Conservation (phyloP, 1,284 basidiomycete genomes). For the Sanguinoderma infundibulare region DNA sequence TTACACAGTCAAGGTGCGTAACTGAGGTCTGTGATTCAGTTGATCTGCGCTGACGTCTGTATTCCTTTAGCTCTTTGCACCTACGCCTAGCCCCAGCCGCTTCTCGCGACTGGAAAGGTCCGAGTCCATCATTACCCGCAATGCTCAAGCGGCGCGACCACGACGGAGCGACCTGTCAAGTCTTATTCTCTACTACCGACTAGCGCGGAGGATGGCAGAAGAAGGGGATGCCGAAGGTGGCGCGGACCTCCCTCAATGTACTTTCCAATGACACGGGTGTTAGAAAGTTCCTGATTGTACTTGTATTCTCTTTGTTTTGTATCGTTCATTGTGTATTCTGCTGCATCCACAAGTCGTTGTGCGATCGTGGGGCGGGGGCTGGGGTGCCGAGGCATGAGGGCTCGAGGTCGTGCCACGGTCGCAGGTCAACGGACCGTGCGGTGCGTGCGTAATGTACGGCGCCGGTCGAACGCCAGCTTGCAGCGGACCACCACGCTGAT, state of each 20-base stretch:
- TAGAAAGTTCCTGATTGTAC: neutral
- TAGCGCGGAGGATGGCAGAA: conserved; percentile 31
- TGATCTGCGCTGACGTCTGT: conserved; percentile 7
- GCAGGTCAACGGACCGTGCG: conserved; percentile 1
- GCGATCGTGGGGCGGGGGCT: neutral
- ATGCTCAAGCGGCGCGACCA: conserved; percentile 41
- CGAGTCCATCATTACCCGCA: conserved; percentile 57
- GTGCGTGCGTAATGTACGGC: conserved; percentile 15
- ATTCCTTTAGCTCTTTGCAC: conserved; percentile 67
- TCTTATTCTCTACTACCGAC: conserved; percentile 40
- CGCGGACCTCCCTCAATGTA: conserved; percentile 21
- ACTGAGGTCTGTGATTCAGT: neutral
- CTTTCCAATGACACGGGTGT: conserved; percentile 25
- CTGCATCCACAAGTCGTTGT: neutral
- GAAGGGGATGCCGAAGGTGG: conserved; percentile 12
- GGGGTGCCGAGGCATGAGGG: neutral
- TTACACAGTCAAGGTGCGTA: conserved; percentile 78
- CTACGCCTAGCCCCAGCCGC: conserved; percentile 47
- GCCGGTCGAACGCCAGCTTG: conserved; percentile 13
- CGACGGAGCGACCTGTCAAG: conserved; percentile 38
- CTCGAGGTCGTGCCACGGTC: neutral
- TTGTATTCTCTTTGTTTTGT: neutral
- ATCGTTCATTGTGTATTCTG: neutral
- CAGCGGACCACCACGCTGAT: conserved; percentile 19
- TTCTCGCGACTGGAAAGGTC: conserved; percentile 60